phyloP scores from a whole-genome alignment of 1,284 basidiomycete species.

The Trichosporon sp. region DNA sequence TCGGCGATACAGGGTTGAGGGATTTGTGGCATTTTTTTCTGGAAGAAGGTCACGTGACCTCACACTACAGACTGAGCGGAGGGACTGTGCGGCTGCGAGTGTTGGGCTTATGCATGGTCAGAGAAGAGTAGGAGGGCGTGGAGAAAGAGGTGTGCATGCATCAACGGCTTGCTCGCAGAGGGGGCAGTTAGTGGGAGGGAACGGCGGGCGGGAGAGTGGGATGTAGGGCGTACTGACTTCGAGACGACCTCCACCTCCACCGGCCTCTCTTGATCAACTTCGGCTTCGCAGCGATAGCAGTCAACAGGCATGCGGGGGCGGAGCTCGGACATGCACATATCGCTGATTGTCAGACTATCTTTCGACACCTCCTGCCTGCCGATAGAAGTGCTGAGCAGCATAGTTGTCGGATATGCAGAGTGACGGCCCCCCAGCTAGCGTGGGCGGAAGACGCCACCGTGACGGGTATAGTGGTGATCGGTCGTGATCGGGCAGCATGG shows the following conservation, averaged over 20 bases:
- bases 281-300: too few species aligned
- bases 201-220: too few species aligned
- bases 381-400: background rate
- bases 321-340: too few species aligned
- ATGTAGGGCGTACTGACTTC: background rate
- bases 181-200: too few species aligned
- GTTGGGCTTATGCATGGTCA: too few species aligned
- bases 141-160: background rate
- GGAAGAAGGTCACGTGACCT: too few species aligned
- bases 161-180: too few species aligned
- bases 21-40: background rate
- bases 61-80: too few species aligned
- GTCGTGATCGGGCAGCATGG: background rate
- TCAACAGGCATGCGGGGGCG: too few species aligned
- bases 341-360: background rate
- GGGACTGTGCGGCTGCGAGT: background rate
- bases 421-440: background rate
- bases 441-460: constrained; percentile 4
- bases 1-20: background rate
- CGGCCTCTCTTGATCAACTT: background rate
- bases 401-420: background rate
- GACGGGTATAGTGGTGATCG: constrained; percentile 1
- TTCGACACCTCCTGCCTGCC: background rate
- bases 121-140: too few species aligned
- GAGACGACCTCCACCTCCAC: background rate